These are phyloP conservation scores for Saccharomyces kudriavzevii DNA, from an alignment of 805 yeast species.

Conservation along the genomic window DNA sequence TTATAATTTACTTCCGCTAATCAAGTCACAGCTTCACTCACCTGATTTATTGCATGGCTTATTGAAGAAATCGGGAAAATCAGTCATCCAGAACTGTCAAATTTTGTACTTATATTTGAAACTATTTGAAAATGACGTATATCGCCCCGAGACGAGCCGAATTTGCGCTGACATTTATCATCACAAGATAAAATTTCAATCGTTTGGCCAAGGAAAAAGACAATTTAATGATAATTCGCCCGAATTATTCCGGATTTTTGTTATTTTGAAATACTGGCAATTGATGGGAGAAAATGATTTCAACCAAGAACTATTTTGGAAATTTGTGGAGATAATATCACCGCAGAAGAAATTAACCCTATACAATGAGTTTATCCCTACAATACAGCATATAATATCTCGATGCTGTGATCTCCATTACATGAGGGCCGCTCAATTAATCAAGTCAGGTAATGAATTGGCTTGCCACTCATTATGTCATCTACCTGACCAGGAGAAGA, in stretches of 20 bases:
- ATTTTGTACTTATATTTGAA: constrained; percentile 10
- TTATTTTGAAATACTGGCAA: constrained; percentile 16
- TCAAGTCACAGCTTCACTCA: not conserved
- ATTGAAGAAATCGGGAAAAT: not conserved
- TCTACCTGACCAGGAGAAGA: not conserved
- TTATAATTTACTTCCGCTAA: not conserved
- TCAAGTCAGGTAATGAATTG: not conserved
- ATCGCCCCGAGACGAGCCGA: constrained; percentile 12
- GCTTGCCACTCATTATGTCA: not conserved
- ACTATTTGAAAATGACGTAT: constrained; percentile 21
- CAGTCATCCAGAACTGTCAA: not conserved
- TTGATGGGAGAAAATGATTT: constrained; percentile 4
- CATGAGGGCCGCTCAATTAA: not conserved
- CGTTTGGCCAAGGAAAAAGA: constrained; percentile 7
- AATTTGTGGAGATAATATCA: not conserved
- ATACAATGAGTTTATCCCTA: not conserved
- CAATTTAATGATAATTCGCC: constrained; percentile 19
- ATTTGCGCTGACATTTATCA: constrained; percentile 2
- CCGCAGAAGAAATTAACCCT: not conserved
- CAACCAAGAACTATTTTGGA: not conserved
- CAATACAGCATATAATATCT: not conserved
- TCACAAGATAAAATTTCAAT: constrained; percentile 1
- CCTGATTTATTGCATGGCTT: not conserved
- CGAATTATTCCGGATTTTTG: constrained; percentile 19
- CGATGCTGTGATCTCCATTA: not conserved